Evolutionary conservation across 805 yeast species (phyloP).

Genomic region (Cyberlindnera americana): DNA sequence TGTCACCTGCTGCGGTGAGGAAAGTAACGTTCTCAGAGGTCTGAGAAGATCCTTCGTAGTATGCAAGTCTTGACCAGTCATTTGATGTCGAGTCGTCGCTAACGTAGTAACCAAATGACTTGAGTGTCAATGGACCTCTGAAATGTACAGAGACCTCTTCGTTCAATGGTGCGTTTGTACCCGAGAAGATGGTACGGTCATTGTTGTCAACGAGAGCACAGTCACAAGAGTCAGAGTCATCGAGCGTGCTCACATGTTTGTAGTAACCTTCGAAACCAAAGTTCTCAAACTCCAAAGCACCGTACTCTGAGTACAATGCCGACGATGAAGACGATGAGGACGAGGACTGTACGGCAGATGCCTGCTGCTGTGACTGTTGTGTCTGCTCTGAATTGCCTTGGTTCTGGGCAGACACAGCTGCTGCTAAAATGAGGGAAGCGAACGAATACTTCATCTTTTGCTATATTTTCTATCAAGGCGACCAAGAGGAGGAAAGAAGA

Average conservation of each 20-base stretch:
- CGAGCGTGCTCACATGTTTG: slow-evolving; percentile 42
- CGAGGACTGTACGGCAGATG: slow-evolving; percentile 4
- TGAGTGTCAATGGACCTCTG: slow-evolving; percentile 67
- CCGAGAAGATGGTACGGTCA: slow-evolving; percentile 43
- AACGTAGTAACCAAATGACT: slow-evolving; percentile 60
- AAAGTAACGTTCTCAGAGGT: slow-evolving; percentile 64
- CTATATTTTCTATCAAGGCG: too few species aligned
- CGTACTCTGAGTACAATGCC: slow-evolving; percentile 26
- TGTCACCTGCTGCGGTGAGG: slow-evolving; percentile 57
- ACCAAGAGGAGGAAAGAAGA: too few species aligned
- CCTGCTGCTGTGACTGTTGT: slow-evolving; percentile 4
- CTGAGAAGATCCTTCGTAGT: slow-evolving; percentile 47
- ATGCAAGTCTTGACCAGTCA: slow-evolving; percentile 58
- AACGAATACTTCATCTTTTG: slow-evolving; percentile 6
- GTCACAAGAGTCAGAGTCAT: slow-evolving; percentile 36
- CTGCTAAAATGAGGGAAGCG: slow-evolving; percentile 5
- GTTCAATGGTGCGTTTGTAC: slow-evolving; percentile 62
- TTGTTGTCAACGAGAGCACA: slow-evolving; percentile 45
- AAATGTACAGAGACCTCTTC: slow-evolving; percentile 73
- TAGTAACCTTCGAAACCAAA: slow-evolving; percentile 55
- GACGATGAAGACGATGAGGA: slow-evolving; percentile 10
- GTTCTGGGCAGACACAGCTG: slow-evolving; percentile 11
- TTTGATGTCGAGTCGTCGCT: slow-evolving; percentile 36
- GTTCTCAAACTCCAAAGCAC: slow-evolving; percentile 47
- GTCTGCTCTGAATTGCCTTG: background rate